A percentile compares a stretch with the other conserved stretches of the same genome.
Evolutionary conservation across 768 basidiomycete genomes (phyloP).

Genomic region (Mycena floridula): DNA sequence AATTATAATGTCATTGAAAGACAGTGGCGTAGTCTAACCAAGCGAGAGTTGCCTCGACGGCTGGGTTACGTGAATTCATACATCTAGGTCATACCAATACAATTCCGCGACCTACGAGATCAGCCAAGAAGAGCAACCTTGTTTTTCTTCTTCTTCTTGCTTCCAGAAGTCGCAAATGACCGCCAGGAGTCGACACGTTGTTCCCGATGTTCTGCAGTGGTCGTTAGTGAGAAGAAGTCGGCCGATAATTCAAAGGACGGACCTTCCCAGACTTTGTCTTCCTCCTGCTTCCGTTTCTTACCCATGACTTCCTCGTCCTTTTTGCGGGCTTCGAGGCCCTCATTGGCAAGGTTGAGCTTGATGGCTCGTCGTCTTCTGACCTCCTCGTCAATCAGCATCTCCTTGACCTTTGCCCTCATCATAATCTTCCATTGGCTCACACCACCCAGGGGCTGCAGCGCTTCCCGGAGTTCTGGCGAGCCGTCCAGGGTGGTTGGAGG

Average conservation of each 20-base stretch:
- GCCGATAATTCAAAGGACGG: conserved; percentile 7
- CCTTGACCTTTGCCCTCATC: conserved; percentile 69
- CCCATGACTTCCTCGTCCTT: conserved; percentile 79
- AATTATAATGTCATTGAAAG: too few relatives aligned
- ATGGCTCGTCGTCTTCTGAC: conserved; percentile 77
- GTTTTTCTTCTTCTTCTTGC: conserved; percentile 81
- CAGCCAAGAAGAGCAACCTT: conserved; percentile 48
- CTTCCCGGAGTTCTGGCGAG: conserved; percentile 48
- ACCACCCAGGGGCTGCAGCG: too few relatives aligned
- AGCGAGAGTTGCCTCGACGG: too few relatives aligned
- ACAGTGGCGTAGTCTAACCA: too few relatives aligned
- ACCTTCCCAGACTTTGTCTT: conserved; percentile 91
- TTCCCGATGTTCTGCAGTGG: conserved; percentile 57
- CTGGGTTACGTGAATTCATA: too few relatives aligned
- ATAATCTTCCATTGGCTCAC: conserved; percentile 62
- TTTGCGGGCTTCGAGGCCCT: conserved; percentile 88
- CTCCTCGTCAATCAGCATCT: conserved; percentile 87
- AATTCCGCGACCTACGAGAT: background rate
- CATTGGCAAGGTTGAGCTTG: conserved; percentile 89
- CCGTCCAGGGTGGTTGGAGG: conserved; percentile 53
- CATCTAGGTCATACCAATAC: too few relatives aligned
- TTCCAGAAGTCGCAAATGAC: conserved; percentile 47
- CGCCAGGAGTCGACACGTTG: conserved; percentile 85
- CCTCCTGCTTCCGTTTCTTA: conserved; percentile 83
- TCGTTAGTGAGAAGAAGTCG: background rate